Conservation (phyloP, 257 asterid genomes). For the Ehretia macrophylla region DNA sequence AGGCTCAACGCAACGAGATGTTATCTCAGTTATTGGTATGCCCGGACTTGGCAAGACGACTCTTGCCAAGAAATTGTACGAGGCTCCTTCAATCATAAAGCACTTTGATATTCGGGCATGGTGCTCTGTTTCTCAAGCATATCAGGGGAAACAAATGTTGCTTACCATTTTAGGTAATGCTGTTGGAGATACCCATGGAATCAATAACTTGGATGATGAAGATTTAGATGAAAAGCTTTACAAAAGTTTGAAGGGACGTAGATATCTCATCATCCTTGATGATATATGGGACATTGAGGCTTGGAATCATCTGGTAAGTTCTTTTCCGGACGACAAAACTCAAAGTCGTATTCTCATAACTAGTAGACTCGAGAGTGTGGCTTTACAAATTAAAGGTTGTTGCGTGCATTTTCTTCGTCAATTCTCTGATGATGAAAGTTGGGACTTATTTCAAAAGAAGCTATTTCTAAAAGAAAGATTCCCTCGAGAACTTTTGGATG, state of each 20-base stretch:
- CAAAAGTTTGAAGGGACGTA: background rate
- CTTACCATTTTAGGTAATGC: background rate
- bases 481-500: background rate
- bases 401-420: rapidly evolving
- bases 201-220: background rate
- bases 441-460: background rate
- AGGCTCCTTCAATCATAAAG: background rate
- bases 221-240: background rate
- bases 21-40: conserved; percentile 4
- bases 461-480: background rate
- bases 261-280: background rate
- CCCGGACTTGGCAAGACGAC: conserved; percentile 4
- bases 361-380: background rate
- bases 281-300: rapidly evolving
- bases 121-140: background rate
- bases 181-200: background rate
- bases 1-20: background rate
- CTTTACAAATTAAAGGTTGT: rapidly evolving
- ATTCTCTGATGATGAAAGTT: background rate
- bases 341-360: conserved; percentile 3
- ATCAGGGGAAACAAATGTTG: background rate
- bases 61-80: background rate
- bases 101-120: background rate
- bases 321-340: rapidly evolving
- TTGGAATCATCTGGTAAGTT: rapidly evolving